A percentile compares a stretch with the other conserved stretches of the same genome.
Evolutionary conservation across 306 rosid species (phyloP).

Genomic region (Cicer chorassanicum): DNA sequence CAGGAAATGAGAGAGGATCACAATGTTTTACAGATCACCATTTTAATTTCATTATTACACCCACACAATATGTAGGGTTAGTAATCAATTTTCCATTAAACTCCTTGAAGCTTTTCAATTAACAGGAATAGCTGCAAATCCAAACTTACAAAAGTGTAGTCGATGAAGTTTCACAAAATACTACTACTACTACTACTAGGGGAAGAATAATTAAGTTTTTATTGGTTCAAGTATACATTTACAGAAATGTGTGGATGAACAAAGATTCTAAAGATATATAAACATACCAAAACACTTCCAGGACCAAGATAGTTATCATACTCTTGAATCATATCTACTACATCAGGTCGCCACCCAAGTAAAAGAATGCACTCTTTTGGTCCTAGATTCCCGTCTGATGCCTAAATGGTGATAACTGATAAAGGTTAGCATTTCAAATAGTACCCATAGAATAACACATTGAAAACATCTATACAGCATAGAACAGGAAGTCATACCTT

Average conservation of each 20-base stretch:
- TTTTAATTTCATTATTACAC: background rate
- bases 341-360: conserved; percentile 92
- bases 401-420: conserved; percentile 53
- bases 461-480: conserved; percentile 17
- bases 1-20: conserved; percentile 4
- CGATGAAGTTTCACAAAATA: conserved; percentile 48
- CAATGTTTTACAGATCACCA: background rate
- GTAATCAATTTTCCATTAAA: conserved; percentile 8
- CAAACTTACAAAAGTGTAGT: background rate
- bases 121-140: background rate
- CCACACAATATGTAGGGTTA: background rate
- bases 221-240: conserved; percentile 8
- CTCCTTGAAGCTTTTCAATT: conserved; percentile 22
- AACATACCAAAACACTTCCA: conserved; percentile 86
- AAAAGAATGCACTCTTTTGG: conserved; percentile 87
- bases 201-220: background rate
- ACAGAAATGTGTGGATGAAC: background rate
- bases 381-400: conserved; percentile 72
- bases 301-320: conserved; percentile 98
- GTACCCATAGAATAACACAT: background rate
- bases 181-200: conserved; percentile 12
- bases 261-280: conserved; percentile 30
- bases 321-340: conserved; percentile 86
- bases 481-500: conserved; percentile 62
- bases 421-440: conserved; percentile 24